Conservation (phyloP, 768 basidiomycete species). For the Mycena metata region DNA sequence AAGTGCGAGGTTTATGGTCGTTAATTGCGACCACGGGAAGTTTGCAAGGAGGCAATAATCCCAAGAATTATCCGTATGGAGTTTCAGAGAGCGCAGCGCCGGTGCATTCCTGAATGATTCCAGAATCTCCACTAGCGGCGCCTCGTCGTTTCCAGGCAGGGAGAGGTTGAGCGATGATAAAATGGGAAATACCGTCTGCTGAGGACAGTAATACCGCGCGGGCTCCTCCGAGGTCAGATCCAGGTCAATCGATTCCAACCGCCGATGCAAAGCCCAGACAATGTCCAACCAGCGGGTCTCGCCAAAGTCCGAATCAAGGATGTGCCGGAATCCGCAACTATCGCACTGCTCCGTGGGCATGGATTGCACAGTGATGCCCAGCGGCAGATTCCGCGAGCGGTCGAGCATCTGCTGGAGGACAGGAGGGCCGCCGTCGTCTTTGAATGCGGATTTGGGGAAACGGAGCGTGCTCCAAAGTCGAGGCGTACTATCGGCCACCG, state of each 20-base stretch:
- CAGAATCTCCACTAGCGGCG: neutral
- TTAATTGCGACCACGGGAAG: constrained; percentile 8
- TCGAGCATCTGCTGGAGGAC: neutral
- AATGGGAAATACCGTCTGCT: neutral
- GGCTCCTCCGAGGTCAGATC: neutral
- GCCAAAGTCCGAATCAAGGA: neutral
- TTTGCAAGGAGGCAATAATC: neutral
- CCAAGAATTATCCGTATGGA: neutral
- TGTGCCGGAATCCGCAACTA: neutral
- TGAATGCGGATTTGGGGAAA: neutral
- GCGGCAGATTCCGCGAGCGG: neutral
- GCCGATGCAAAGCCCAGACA: neutral
- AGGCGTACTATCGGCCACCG: neutral
- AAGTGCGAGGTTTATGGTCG: neutral
- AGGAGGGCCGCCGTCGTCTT: too few species aligned
- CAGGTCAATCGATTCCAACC: neutral
- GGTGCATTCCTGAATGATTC: constrained; percentile 1
- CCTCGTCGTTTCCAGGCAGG: neutral
- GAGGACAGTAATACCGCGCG: neutral
- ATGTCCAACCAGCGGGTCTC: neutral
- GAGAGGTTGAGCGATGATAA: neutral
- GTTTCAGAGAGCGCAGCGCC: neutral
- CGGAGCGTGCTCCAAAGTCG: neutral
- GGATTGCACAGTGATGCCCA: neutral
- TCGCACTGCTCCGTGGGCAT: neutral